Evolutionary conservation across 176 grass and related monocot genomes (phyloP).

Genomic region (Areca catechu): DNA sequence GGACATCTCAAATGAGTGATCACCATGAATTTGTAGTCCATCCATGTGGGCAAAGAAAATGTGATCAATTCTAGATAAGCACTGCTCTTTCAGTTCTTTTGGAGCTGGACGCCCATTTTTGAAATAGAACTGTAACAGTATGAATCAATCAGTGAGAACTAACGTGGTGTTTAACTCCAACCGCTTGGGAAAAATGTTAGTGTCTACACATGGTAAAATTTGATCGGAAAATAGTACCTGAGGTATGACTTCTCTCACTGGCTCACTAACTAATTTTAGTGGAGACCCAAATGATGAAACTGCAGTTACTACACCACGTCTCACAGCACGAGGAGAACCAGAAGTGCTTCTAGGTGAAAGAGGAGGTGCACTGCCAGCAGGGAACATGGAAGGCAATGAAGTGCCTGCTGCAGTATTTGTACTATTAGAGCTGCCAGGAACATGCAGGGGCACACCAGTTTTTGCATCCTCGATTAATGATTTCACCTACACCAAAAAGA

Average conservation of each 20-base stretch:
- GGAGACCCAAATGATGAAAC: constrained; percentile 78
- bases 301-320: constrained; percentile 51
- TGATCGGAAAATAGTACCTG: constrained; percentile 42
- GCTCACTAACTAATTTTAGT: constrained; percentile 94
- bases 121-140: constrained; percentile 79
- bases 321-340: constrained; percentile 79
- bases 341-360: constrained; percentile 88
- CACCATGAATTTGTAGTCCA: constrained; percentile 78
- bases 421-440: constrained; percentile 42
- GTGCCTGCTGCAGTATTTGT: constrained; percentile 44
- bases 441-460: constrained; percentile 43
- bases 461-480: constrained; percentile 90
- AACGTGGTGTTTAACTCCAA: constrained; percentile 3
- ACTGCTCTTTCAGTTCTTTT: constrained; percentile 89
- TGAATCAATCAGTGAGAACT: constrained; percentile 17
- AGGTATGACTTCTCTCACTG: constrained; percentile 89
- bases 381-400: constrained; percentile 92
- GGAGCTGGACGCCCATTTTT: constrained; percentile 74
- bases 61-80: constrained; percentile 81
- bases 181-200: too few relatives aligned
- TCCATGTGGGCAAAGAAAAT: constrained; percentile 77
- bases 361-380: constrained; percentile 90
- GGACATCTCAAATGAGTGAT: not conserved
- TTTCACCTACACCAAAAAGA: constrained; percentile 45
- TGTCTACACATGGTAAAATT: too few relatives aligned